These are phyloP conservation scores for Tothia fuscella DNA, from an alignment of 2,329 filamentous ascomycete genomes.

Conservation along the genomic window DNA sequence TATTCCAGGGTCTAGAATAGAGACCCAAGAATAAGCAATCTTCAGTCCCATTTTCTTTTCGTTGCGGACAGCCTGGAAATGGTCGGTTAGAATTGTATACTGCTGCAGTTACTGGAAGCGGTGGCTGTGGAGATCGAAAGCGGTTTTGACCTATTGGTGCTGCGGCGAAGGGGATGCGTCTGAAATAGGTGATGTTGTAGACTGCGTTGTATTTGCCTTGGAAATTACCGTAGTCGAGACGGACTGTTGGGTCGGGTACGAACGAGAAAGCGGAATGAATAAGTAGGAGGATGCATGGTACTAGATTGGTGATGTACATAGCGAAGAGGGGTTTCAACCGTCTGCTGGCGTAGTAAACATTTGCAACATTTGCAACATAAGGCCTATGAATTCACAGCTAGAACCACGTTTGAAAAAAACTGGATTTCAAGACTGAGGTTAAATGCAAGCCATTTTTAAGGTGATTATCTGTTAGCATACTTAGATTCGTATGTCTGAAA, in stretches of 20 bases:
- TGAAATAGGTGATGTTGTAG: constrained; percentile 49
- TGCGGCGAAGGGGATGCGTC: constrained; percentile 49
- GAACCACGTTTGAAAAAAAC: no score
- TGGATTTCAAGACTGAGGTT: no score
- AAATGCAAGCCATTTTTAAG: no score
- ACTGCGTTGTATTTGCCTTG: constrained; percentile 37
- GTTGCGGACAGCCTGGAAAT: constrained; percentile 48
- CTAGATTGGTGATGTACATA: no score
- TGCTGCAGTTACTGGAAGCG: constrained; percentile 32
- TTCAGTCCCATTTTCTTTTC: constrained; percentile 43
- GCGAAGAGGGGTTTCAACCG: no score
- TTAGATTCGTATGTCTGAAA: no score
- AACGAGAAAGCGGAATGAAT: no score
- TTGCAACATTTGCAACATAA: no score
- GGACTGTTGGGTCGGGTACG: constrained; percentile 18
- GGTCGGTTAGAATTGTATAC: constrained; percentile 43
- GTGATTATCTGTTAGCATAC: no score
- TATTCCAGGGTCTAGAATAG: constrained; percentile 45
- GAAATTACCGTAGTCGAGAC: constrained; percentile 32
- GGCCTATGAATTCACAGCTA: no score
- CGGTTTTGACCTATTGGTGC: constrained; percentile 46
- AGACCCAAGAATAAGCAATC: constrained; percentile 51
- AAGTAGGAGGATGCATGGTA: no score
- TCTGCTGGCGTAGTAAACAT: no score
- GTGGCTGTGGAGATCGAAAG: constrained; percentile 50